Conservation (phyloP, 345 rosid species). For the Fremontodendron californicum region DNA sequence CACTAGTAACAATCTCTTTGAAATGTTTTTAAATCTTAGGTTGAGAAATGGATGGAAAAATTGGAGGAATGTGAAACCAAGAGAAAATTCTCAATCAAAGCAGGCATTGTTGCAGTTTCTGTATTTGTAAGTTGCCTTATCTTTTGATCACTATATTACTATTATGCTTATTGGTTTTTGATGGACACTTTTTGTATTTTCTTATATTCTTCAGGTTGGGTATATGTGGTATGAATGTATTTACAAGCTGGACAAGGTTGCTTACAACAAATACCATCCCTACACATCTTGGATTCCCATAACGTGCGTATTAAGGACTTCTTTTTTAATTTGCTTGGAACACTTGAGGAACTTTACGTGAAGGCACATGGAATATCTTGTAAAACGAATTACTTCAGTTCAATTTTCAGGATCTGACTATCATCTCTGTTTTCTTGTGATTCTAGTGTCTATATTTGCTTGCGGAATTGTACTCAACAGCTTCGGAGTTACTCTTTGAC, state of each 20-base stretch:
- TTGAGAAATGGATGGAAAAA: constrained; percentile 97
- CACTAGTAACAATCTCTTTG: constrained; percentile 13
- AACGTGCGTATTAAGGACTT: constrained; percentile 50
- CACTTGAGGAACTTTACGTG: neutral
- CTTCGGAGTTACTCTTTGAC: constrained; percentile 68
- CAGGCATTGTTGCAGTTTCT: constrained; percentile 47
- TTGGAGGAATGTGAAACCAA: constrained; percentile 83
- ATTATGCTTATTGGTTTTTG: constrained; percentile 10
- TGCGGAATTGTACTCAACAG: constrained; percentile 85
- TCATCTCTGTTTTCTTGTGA: constrained; percentile 21
- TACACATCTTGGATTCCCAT: constrained; percentile 99
- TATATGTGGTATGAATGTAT: constrained; percentile 88
- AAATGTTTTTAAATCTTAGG: constrained; percentile 42
- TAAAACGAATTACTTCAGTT: neutral
- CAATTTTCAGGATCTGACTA: constrained; percentile 9
- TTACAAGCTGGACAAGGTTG: constrained; percentile 83
- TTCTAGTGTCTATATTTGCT: constrained; percentile 81
- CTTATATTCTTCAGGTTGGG: constrained; percentile 56
- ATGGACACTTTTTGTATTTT: neutral
- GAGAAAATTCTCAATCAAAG: constrained; percentile 64
- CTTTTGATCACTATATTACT: neutral
- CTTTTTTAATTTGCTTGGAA: neutral
- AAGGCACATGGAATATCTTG: neutral
- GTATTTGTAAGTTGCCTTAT: constrained; percentile 48
- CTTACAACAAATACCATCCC: constrained; percentile 94